Evolutionary conservation across 345 rosid genomes (phyloP).

Genomic region (Aquilaria sinensis): DNA sequence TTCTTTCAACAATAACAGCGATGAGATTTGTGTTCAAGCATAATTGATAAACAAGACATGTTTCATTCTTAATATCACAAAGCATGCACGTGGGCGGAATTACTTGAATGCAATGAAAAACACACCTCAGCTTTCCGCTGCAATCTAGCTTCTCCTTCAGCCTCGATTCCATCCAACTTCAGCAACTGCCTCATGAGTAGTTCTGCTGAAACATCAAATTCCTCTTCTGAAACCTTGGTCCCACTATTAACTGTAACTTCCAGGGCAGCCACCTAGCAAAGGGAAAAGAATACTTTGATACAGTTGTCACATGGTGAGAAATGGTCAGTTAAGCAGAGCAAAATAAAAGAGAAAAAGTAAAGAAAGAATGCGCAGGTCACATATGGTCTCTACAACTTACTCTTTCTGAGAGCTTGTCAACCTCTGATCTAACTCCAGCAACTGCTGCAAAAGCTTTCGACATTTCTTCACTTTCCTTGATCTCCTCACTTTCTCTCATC

Average conservation of each 20-base stretch:
- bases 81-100: no score
- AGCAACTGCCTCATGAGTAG: constrained; percentile 85
- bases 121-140: constrained; percentile 88
- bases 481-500: constrained; percentile 23
- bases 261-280: constrained; percentile 55
- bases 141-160: constrained; percentile 77
- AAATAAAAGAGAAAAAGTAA: no score
- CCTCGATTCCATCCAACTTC: constrained; percentile 70
- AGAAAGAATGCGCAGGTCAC: not conserved
- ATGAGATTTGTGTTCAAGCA: no score
- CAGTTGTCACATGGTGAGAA: no score
- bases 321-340: no score
- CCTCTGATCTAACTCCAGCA: constrained; percentile 43
- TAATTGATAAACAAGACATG: no score
- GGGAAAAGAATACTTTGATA: not conserved
- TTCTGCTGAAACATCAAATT: constrained; percentile 64
- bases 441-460: constrained; percentile 49
- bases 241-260: constrained; percentile 63
- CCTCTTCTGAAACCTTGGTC: constrained; percentile 47
- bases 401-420: constrained; percentile 71
- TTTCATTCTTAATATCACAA: no score
- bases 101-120: not conserved
- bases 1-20: no score
- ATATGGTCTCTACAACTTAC: constrained; percentile 25
- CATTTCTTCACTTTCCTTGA: constrained; percentile 29